Evolutionary conservation across 768 basidiomycete genomes (phyloP), one percentile per base, ranked within the genome.

Genomic region (Suillus variegatus): DNA sequence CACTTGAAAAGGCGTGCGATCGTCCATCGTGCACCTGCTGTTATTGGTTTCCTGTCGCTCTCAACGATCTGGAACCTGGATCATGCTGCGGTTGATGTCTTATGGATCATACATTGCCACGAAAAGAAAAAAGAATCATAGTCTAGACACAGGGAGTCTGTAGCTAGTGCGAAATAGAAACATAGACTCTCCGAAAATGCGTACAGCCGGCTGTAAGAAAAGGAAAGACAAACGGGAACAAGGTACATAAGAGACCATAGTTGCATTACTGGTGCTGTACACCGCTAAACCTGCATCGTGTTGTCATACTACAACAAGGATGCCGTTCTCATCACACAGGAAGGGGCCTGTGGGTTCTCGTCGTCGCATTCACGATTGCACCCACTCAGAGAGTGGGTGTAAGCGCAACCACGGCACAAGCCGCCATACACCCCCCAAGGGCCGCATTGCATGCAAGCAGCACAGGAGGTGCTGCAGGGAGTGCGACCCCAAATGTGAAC

Each of bases 371-470:
- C 55, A 38, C 36, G 55, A 38, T 36, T n/a, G n/a, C 35, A 38
- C 36, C 13, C 41, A 16, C 36, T 75, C 64, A 77, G n/a, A 66
- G 75, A 20, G 28, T 71, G 5, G 74, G 75, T 2, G 70, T 68
- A 49, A 74, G 65, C 1, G 71, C 70, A 0, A 44, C 52, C 14
- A 22, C 18, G 0, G 72, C 75, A 13, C 74, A 75, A 3, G 73
- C 61, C 0, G 60, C 69, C 74, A 74, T 75, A 55, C 74, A 75
- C 0, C 64, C 60, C 3, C 75, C 75, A 0, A 74, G 46, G 20
- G 1, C 72, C 5, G 38, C 58, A 2, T 75, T 76, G 12, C 75
- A 76, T 3, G 20, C 72, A 4, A 69, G 1, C 61, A 75, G 66
- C 43, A 66, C 71, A 1, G 74, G 67, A 9, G 75, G 75, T 0